Conservation (phyloP, 192 early-diverging fungal species). For the Spizellomyces punctatus region DNA sequence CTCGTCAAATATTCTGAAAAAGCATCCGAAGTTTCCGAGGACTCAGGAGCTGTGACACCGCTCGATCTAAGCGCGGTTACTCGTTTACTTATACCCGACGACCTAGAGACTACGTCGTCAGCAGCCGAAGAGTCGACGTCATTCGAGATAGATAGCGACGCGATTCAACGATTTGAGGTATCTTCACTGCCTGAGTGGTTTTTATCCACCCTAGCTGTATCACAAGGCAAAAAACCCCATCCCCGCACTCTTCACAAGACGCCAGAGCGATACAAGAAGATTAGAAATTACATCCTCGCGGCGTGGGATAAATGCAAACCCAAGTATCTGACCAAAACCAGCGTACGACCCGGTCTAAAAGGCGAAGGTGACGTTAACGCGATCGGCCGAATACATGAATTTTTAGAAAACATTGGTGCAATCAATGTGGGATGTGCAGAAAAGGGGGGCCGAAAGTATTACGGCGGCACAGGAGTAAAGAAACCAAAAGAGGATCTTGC, state of each 20-base stretch:
- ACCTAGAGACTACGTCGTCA: neutral
- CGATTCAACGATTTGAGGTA: slow-evolving; percentile 44
- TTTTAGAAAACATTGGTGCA: slow-evolving; percentile 72
- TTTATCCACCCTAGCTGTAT: slow-evolving; percentile 27
- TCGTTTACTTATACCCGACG: neutral
- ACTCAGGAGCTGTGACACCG: neutral
- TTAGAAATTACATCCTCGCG: slow-evolving; percentile 86
- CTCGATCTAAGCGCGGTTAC: neutral
- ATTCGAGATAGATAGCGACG: slow-evolving; percentile 4
- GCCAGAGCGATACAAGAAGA: slow-evolving; percentile 83
- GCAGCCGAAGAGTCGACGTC: neutral
- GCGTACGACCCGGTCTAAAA: slow-evolving; percentile 73
- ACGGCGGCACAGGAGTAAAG: slow-evolving; percentile 34
- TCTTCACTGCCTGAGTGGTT: slow-evolving; percentile 41
- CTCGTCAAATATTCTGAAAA: no score
- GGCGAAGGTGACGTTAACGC: slow-evolving; percentile 92
- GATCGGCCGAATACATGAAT: slow-evolving; percentile 82
- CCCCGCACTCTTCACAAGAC: slow-evolving; percentile 64
- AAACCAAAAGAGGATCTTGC: slow-evolving; percentile 8
- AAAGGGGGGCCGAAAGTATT: slow-evolving; percentile 13
- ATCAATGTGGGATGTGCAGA: slow-evolving; percentile 73
- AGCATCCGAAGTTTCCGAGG: no score
- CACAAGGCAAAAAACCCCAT: slow-evolving; percentile 37
- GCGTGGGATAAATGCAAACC: slow-evolving; percentile 66
- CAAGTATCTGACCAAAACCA: slow-evolving; percentile 83